Conservation (phyloP, 805 yeast species). For the Candida tibetensis region DNA sequence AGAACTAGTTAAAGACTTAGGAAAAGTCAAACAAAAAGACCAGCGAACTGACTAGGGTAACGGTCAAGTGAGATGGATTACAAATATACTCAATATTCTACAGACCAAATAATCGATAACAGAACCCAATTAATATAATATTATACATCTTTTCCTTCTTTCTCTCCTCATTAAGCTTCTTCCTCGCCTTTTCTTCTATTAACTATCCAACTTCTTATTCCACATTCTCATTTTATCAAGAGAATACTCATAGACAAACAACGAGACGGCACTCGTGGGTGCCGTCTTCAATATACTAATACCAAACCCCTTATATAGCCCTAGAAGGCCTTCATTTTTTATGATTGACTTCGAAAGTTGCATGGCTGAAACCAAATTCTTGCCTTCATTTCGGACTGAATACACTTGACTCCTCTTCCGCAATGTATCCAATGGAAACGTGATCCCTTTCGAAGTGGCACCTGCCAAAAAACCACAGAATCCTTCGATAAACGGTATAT, state of each 20-base stretch:
- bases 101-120: too few species aligned
- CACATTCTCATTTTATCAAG: slow-evolving; percentile 8
- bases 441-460: slow-evolving; percentile 60
- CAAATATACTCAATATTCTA: too few species aligned
- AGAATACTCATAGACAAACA: slow-evolving; percentile 59
- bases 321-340: slow-evolving; percentile 56
- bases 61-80: too few species aligned
- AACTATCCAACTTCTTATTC: not conserved
- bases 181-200: too few species aligned
- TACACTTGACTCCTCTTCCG: slow-evolving; percentile 73
- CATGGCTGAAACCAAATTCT: slow-evolving; percentile 12
- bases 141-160: too few species aligned
- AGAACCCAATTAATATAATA: too few species aligned
- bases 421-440: slow-evolving; percentile 85
- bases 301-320: slow-evolving; percentile 72
- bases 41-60: too few species aligned
- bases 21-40: too few species aligned
- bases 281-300: slow-evolving; percentile 75
- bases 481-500: slow-evolving; percentile 47
- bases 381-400: slow-evolving; percentile 4
- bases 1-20: too few species aligned
- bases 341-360: slow-evolving; percentile 40
- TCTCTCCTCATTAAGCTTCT: too few species aligned
- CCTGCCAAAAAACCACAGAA: slow-evolving; percentile 78
- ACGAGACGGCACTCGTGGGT: slow-evolving; percentile 69